Conservation (phyloP, 108 stramenopile species). For the Cylindrotheca fusiformis region DNA sequence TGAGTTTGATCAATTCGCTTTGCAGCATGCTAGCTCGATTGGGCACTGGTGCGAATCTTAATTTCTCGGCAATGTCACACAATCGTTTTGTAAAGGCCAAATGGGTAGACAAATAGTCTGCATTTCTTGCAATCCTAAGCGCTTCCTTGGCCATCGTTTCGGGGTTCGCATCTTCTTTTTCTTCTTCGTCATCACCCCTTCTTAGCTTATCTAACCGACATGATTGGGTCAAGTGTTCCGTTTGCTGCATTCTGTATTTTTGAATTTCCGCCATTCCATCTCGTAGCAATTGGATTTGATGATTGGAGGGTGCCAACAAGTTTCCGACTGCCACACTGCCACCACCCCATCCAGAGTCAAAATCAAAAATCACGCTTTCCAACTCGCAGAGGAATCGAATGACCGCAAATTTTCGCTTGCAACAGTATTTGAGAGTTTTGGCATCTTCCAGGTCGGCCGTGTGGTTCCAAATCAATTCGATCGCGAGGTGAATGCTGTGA, state of each 20-base stretch:
- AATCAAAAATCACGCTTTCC: constrained; percentile 79
- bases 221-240: constrained; percentile 53
- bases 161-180: constrained; percentile 14
- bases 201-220: constrained; percentile 58
- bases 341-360: constrained; percentile 84
- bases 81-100: constrained; percentile 70
- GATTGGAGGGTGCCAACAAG: constrained; percentile 61
- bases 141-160: constrained; percentile 44
- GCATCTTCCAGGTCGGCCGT: constrained; percentile 85
- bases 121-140: constrained; percentile 67
- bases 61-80: constrained; percentile 80
- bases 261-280: constrained; percentile 62
- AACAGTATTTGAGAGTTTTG: constrained; percentile 35
- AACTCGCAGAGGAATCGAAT: constrained; percentile 81
- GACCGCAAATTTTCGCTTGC: constrained; percentile 69
- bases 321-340: constrained; percentile 70
- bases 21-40: constrained; percentile 45
- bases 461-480: constrained; percentile 80
- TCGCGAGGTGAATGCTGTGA: constrained; percentile 75
- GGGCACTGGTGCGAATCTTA: constrained; percentile 62
- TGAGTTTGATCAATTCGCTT: constrained; percentile 56
- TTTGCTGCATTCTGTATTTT: constrained; percentile 30
- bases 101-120: constrained; percentile 83
- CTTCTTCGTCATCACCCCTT: constrained; percentile 15
- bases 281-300: constrained; percentile 65